Base-by-base conservation (phyloP, 441 rosid species). In the Aquilaria agallochum region DNA sequence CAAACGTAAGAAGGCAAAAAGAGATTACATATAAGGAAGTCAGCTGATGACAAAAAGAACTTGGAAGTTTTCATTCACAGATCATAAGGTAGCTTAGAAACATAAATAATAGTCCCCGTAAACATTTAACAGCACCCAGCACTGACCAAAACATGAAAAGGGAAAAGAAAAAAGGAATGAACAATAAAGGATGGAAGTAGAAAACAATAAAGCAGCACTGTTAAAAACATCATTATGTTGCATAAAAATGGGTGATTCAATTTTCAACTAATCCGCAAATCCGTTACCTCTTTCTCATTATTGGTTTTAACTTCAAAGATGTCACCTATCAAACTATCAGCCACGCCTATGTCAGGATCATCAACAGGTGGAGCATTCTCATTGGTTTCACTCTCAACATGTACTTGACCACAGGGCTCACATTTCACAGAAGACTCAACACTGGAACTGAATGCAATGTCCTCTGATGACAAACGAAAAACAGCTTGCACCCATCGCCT, bases 401-500 rank as follows among this genome's bases (percentile, higher is more conserved):
- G 72, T 27, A 60, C 78, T 69, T 66, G 68, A 68, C 59, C 53
- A 59, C 53, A 56, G 53, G 65, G 66, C 59, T 74, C 76, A 20
- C 71, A 49, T 53, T 68, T 68, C 56, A 59, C 44, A 47, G 68
- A 60, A 65, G 66, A 55, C 62, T 68, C 76, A 5, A 36, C 48
- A 54, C 65, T 45, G 46, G 58, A 63, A 51, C 67, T 11, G 65
- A 71, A 42, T 59, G 71, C 58, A 11, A 40, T 62, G 40, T 32
- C 31, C 15, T 75, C 78, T 67, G 20, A 0, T 20, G 88, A 75
- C 56, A 48, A 62, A 55, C 78, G 72, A 73, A 94, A 91, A 50
- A 82, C 86, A 50, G 95, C 96, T 82, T 94, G 99, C 72, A 91
- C 78, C 99, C 99, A 94, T 58, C 95, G 88, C 80, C 90, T 88